A percentile compares a stretch with the other conserved stretches of the same genome.
These are phyloP conservation scores for Potentilla sterilis DNA, from an alignment of 306 rosid genomes.

Conservation along the genomic window DNA sequence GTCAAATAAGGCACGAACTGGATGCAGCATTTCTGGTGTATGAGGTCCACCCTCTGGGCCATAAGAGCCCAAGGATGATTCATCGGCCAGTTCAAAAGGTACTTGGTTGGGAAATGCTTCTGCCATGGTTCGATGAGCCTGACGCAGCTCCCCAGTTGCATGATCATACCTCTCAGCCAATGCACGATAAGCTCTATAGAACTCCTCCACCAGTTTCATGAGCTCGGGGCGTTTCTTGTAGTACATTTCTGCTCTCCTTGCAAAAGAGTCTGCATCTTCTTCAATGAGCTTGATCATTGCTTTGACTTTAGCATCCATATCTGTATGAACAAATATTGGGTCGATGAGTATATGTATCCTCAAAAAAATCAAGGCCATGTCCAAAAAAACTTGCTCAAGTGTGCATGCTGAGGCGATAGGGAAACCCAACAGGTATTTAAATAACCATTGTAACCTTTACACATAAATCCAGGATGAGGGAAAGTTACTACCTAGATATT, in stretches of 20 bases:
- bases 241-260: slow-evolving; percentile 99
- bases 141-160: slow-evolving; percentile 92
- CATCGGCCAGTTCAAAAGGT: slow-evolving; percentile 55
- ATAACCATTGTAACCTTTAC: neutral
- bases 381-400: neutral
- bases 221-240: slow-evolving; percentile 98
- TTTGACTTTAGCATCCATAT: slow-evolving; percentile 96
- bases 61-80: slow-evolving; percentile 56
- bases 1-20: slow-evolving; percentile 43
- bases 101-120: slow-evolving; percentile 87
- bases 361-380: neutral
- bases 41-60: slow-evolving; percentile 53
- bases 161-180: slow-evolving; percentile 96
- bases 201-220: slow-evolving; percentile 93
- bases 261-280: slow-evolving; percentile 99
- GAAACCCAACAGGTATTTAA: neutral
- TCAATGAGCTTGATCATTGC: slow-evolving; percentile 98
- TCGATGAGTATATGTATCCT: slow-evolving; percentile 13
- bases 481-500: neutral
- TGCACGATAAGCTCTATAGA: slow-evolving; percentile 98
- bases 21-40: slow-evolving; percentile 59
- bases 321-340: slow-evolving; percentile 41
- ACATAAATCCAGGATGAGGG: neutral
- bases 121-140: slow-evolving; percentile 93
- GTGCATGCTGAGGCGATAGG: neutral